Evolutionary conservation across 164 flowering plant genomes (phyloP).

Genomic region (Warburgia ugandensis): DNA sequence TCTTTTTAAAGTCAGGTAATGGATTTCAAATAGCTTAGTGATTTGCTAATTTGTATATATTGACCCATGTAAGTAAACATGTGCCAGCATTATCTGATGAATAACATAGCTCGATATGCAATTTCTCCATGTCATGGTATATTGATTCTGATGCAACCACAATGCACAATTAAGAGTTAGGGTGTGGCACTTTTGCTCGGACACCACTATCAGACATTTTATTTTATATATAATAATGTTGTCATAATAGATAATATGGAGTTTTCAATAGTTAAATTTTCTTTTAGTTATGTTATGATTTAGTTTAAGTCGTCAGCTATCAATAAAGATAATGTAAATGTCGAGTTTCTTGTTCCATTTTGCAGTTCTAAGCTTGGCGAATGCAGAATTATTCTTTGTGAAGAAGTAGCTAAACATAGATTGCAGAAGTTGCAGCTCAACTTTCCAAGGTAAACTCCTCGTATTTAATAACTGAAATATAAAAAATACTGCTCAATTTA

Average conservation of each 20-base stretch:
- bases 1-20: conserved; percentile 79
- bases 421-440: conserved; percentile 90
- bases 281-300: not conserved
- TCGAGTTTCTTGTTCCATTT: not conserved
- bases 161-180: no score
- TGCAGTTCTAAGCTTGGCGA: conserved; percentile 92
- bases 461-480: conserved; percentile 39
- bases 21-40: not conserved
- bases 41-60: not conserved
- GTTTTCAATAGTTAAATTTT: no score
- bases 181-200: no score
- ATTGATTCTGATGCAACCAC: no score
- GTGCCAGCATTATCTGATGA: not conserved
- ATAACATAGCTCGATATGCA: not conserved
- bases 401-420: conserved; percentile 73
- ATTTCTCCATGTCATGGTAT: no score
- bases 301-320: not conserved
- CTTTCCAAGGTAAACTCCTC: conserved; percentile 67
- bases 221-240: no score
- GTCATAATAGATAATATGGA: no score
- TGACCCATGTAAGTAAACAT: not conserved
- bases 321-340: not conserved
- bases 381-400: conserved; percentile 73
- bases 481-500: conserved; percentile 19
- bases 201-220: no score